Evolutionary conservation across 202 grass and related monocot species (phyloP), one percentile per base, ranked within the genome.

Genomic region (Carex sylvatica): DNA sequence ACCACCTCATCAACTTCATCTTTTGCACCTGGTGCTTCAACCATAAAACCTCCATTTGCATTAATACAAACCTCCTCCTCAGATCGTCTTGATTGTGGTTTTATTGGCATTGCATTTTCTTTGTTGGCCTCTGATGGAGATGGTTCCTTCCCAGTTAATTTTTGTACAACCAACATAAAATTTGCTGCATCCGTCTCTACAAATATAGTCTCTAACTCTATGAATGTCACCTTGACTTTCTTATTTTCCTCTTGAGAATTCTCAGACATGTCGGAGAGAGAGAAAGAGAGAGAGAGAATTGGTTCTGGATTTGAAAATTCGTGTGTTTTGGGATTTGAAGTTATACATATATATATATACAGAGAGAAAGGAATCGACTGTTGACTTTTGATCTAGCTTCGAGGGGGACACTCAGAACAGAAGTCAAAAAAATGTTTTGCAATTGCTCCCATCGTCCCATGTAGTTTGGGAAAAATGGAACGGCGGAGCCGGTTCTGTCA

Each of bases 141-240:
- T 12, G 70, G 4, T 5, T 81, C 84, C 70, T 86, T 90, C 20
- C 93, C 93, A 19, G 93, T 95, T 49, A 95, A 88, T 71, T 77
- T 79, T 84, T 95, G 93, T 56, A 95, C 93, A 64, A 92, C 86
- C 42, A 84, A 61, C 82, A 88, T 95, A 88, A 95, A 95, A 86
- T 87, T 86, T 24, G 88, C 85, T 4, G 84, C 87, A 70, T 95
- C 88, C 86, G 93, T 85, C 54, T 83, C 79, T 63, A 96, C 73
- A 78, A 87, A 91, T 78, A 70, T 77, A 49, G 88, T 96, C 87
- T 88, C 93, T 84, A 96, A 47, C 44, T 46, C 9, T 46, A 46
- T 90, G 78, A 90, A 78, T 70, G 85, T 95, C 15, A 92, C 86
- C 86, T 90, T 95, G 15, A 90, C 83, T 16, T 65, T 38, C 51